Percentiles rank a stretch among this genome's conserved stretches.
Conservation (phyloP, 441 rosid genomes). For the Euphorbia corollata region DNA sequence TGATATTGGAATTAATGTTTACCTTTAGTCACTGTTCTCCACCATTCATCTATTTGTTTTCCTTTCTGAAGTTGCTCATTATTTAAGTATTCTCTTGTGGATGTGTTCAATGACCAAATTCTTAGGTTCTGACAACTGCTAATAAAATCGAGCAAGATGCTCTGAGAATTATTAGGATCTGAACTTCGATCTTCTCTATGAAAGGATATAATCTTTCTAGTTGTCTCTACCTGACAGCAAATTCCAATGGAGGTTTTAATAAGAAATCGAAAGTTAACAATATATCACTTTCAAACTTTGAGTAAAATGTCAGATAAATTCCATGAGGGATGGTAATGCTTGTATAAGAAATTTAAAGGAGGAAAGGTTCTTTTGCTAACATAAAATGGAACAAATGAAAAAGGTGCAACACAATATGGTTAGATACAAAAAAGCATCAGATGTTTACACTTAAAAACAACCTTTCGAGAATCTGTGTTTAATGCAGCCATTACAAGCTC, state of each 20-base stretch:
- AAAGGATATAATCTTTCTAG: slow-evolving; percentile 78
- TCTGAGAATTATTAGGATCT: slow-evolving; percentile 88
- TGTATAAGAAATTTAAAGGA: neutral
- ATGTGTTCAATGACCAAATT: slow-evolving; percentile 84
- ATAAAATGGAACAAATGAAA: neutral
- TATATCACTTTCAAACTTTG: neutral
- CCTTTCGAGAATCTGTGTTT: slow-evolving; percentile 78
- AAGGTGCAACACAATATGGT: slow-evolving; percentile 15
- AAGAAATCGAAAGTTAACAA: neutral
- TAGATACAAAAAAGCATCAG: slow-evolving; percentile 12
- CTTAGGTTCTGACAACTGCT: slow-evolving; percentile 95
- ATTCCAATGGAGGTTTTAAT: slow-evolving; percentile 26
- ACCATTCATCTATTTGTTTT: slow-evolving; percentile 98
- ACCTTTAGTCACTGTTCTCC: slow-evolving; percentile 90
- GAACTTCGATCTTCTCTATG: slow-evolving; percentile 87
- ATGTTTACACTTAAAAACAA: slow-evolving; percentile 21
- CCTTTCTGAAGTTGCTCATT: slow-evolving; percentile 90
- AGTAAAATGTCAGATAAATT: slow-evolving; percentile 2
- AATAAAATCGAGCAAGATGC: slow-evolving; percentile 90
- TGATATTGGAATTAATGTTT: slow-evolving; percentile 20
- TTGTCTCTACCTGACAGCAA: slow-evolving; percentile 75
- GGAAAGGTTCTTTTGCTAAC: neutral
- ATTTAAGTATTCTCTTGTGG: slow-evolving; percentile 80
- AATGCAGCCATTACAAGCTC: slow-evolving; percentile 80
- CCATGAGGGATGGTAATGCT: slow-evolving; percentile 6